A percentile compares a stretch with the other conserved stretches of the same genome.
phyloP scores from a whole-genome alignment of 2,329 filamentous ascomycete genomes.

The Raffaelea arxii region DNA sequence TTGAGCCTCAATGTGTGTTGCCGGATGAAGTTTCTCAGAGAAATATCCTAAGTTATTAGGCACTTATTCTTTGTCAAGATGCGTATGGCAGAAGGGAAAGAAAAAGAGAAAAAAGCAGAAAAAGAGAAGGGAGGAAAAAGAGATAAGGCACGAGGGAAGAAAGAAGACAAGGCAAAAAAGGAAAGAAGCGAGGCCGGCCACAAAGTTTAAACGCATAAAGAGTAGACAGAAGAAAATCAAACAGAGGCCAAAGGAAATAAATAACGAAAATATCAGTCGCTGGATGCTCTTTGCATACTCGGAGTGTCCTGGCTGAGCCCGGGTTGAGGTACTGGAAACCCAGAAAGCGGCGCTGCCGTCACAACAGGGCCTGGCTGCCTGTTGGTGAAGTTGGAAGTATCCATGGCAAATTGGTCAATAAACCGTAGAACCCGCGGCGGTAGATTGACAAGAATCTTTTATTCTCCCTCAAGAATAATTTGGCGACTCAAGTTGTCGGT shows the following conservation, averaged over 20 bases:
- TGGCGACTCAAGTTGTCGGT: too few relatives aligned
- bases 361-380: constrained; percentile 2
- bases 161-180: too few relatives aligned
- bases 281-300: constrained; percentile 8
- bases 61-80: too few relatives aligned
- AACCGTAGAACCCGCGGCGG: too few relatives aligned
- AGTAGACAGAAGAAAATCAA: too few relatives aligned
- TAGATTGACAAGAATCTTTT: too few relatives aligned
- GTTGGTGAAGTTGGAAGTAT: constrained; percentile 5
- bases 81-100: too few relatives aligned
- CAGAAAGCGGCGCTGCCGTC: constrained; percentile 6
- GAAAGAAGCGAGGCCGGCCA: too few relatives aligned
- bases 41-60: too few relatives aligned
- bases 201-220: too few relatives aligned
- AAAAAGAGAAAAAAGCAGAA: neutral
- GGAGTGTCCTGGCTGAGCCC: constrained; percentile 9
- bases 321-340: constrained; percentile 8
- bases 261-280: neutral
- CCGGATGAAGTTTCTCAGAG: constrained; percentile 3
- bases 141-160: neutral
- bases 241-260: neutral
- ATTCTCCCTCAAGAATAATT: too few relatives aligned
- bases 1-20: neutral
- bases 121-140: neutral
- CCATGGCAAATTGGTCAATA: too few relatives aligned